phyloP scores from a whole-genome alignment of 495 filamentous ascomycete genomes.

The Hyaloscypha hepaticicola region DNA sequence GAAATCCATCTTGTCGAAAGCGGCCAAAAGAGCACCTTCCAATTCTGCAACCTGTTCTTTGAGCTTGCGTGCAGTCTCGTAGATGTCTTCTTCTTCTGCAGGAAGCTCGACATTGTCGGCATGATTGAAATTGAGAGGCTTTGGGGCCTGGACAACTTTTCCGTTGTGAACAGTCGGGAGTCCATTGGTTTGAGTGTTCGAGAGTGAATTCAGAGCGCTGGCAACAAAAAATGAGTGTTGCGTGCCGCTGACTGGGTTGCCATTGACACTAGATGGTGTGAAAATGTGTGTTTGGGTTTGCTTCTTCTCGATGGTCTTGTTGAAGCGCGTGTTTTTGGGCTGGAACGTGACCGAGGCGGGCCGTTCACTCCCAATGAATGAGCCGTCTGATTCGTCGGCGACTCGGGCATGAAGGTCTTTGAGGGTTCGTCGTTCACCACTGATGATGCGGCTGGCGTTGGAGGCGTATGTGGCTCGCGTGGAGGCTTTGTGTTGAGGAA shows the following conservation, averaged over 20 bases:
- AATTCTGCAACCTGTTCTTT: slow-evolving; percentile 37
- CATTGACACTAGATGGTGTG: background rate
- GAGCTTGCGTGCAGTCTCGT: slow-evolving; percentile 15
- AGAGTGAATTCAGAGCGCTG: slow-evolving; percentile 39
- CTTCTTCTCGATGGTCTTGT: slow-evolving; percentile 2
- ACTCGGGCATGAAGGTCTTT: slow-evolving; percentile 37
- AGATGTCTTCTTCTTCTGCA: slow-evolving; percentile 22
- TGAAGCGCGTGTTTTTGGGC: slow-evolving; percentile 29
- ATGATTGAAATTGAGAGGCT: no score
- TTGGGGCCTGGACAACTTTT: background rate
- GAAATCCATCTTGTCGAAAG: no score
- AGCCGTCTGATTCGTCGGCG: slow-evolving; percentile 35
- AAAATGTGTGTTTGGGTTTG: background rate
- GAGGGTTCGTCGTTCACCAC: slow-evolving; percentile 30
- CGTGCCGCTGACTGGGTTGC: slow-evolving; percentile 23
- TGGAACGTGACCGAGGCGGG: slow-evolving; percentile 34
- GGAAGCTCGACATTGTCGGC: slow-evolving; percentile 10
- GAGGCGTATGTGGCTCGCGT: slow-evolving; percentile 24
- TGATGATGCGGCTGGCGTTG: slow-evolving; percentile 19
- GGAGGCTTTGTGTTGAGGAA: background rate
- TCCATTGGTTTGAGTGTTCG: slow-evolving; percentile 35
- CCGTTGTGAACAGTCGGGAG: slow-evolving; percentile 1
- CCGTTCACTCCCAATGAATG: slow-evolving; percentile 32
- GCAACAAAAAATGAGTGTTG: slow-evolving; percentile 43
- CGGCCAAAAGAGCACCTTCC: no score